A percentile compares a stretch with the other conserved stretches of the same genome.
Evolutionary conservation across 306 rosid species (phyloP).

Genomic region (Mucuna pruriens): DNA sequence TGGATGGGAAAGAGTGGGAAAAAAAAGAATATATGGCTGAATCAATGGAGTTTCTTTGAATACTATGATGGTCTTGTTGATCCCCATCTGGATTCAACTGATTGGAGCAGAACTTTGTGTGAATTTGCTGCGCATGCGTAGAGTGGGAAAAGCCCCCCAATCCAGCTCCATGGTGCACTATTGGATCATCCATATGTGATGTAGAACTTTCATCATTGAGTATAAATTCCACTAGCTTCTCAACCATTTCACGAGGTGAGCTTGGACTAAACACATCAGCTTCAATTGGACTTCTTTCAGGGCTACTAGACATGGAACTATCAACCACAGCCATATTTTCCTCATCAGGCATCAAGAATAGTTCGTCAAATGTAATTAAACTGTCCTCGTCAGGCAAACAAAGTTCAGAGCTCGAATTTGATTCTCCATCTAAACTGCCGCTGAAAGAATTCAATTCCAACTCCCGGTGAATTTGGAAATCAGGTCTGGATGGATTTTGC

Average conservation of each 20-base stretch:
- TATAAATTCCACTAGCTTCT: conserved; percentile 45
- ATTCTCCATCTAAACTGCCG: conserved; percentile 28
- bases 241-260: conserved; percentile 41
- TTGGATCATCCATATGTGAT: conserved; percentile 20
- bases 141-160: conserved; percentile 11
- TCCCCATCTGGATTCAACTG: conserved; percentile 33
- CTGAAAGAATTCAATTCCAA: conserved; percentile 35
- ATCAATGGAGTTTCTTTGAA: conserved; percentile 23
- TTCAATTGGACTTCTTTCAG: conserved; percentile 30
- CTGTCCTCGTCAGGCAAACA: conserved; percentile 69
- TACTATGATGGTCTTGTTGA: conserved; percentile 28
- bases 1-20: conserved; percentile 20
- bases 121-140: conserved; percentile 24
- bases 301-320: conserved; percentile 38
- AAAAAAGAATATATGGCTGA: conserved; percentile 28
- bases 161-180: conserved; percentile 27
- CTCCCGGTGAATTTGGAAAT: conserved; percentile 32
- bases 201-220: conserved; percentile 41
- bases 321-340: conserved; percentile 33
- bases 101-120: conserved; percentile 17
- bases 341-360: conserved; percentile 38
- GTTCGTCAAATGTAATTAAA: conserved; percentile 54
- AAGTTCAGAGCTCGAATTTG: conserved; percentile 38
- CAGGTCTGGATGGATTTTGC: conserved; percentile 27
- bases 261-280: conserved; percentile 37